Evolutionary conservation across 805 yeast species (phyloP).

Genomic region (Metschnikowia lochheadii): DNA sequence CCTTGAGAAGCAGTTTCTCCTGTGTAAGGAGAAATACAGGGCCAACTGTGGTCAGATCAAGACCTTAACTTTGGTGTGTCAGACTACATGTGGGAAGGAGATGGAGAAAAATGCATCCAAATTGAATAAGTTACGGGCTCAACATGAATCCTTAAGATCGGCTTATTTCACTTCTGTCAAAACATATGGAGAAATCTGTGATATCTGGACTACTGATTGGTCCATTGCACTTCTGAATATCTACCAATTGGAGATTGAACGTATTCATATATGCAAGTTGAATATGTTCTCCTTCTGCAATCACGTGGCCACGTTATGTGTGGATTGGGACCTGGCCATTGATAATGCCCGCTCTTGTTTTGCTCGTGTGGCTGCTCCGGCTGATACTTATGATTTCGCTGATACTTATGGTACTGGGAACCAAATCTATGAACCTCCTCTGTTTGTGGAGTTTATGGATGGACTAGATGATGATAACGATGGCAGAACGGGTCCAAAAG

Average conservation of each 20-base stretch:
- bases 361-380: conserved; percentile 61
- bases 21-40: conserved; percentile 48
- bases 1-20: conserved; percentile 32
- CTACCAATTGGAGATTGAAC: conserved; percentile 67
- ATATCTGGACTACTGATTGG: conserved; percentile 74
- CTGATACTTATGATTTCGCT: conserved; percentile 55
- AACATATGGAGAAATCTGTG: conserved; percentile 52
- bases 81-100: conserved; percentile 71
- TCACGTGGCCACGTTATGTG: conserved; percentile 69
- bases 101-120: conserved; percentile 56
- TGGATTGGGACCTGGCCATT: conserved; percentile 71
- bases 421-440: conserved; percentile 54
- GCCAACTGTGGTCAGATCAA: conserved; percentile 56
- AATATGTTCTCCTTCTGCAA: conserved; percentile 79
- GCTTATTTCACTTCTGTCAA: conserved; percentile 57
- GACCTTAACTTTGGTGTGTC: conserved; percentile 56
- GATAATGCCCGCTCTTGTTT: conserved; percentile 64
- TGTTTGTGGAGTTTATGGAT: conserved; percentile 54
- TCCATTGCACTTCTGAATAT: conserved; percentile 53
- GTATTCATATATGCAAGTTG: conserved; percentile 63
- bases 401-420: conserved; percentile 60
- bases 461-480: conserved; percentile 30
- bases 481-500: conserved; percentile 4
- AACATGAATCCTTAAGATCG: conserved; percentile 40
- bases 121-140: conserved; percentile 44